Conservation (phyloP, 192 early-diverging fungal genomes). For the Podila minutissima region DNA sequence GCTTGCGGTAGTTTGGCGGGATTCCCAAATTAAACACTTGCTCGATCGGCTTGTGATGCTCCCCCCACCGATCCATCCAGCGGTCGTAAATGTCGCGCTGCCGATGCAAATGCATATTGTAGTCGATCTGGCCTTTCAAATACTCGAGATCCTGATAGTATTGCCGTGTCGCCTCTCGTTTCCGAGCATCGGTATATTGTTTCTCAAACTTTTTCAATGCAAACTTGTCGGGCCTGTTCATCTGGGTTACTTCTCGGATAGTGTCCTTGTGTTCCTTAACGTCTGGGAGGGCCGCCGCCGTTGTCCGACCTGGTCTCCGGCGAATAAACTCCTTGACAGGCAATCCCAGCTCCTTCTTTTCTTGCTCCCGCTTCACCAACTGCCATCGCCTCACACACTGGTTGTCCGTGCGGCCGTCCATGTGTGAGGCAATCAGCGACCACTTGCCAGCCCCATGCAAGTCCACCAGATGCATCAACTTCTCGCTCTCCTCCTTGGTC, state of each 20-base stretch:
- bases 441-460: conserved; percentile 57
- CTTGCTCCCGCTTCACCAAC: background rate
- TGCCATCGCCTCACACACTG: conserved; percentile 36
- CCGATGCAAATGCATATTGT: background rate
- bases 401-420: conserved; percentile 59
- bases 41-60: conserved; percentile 24
- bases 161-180: background rate
- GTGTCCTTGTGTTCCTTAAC: conserved; percentile 3
- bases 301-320: conserved; percentile 9
- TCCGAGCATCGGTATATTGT: background rate
- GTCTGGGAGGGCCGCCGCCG: background rate
- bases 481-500: conserved; percentile 51
- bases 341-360: background rate
- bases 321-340: background rate
- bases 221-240: background rate
- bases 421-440: conserved; percentile 41
- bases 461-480: conserved; percentile 58
- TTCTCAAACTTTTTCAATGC: no score
- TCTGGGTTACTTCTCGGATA: background rate
- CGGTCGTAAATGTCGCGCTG: conserved; percentile 23
- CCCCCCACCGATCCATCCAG: conserved; percentile 20
- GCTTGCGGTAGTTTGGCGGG: conserved; percentile 5
- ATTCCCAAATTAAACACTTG: conserved; percentile 43
- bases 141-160: background rate
- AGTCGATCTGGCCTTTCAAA: background rate